Percentiles rank a stretch among this genome's conserved stretches.
Conservation (phyloP, 108 stramenopile species). For the Cyclotella kingstonii region DNA sequence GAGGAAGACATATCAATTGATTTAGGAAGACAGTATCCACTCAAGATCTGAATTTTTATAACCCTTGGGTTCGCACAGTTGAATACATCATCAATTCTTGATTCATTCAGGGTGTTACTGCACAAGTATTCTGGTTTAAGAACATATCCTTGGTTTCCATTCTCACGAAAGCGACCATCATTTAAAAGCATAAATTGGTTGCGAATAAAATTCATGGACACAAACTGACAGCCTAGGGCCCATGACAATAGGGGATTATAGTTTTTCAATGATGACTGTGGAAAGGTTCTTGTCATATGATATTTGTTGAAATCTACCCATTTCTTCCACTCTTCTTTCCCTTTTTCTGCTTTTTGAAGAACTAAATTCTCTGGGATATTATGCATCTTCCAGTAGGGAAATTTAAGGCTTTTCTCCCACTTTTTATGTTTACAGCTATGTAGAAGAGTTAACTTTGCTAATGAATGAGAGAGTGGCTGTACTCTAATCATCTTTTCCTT, state of each 20-base stretch:
- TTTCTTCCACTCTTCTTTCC: conserved; percentile 35
- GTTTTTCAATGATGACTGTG: conserved; percentile 63
- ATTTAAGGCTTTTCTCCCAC: conserved; percentile 67
- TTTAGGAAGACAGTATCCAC: conserved; percentile 72
- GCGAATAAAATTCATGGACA: conserved; percentile 86
- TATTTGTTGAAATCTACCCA: conserved; percentile 59
- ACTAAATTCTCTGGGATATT: conserved; percentile 56
- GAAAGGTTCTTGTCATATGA: conserved; percentile 84
- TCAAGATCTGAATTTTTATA: conserved; percentile 66
- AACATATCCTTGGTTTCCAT: conserved; percentile 94
- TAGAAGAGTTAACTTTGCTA: conserved; percentile 60
- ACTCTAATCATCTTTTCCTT: conserved; percentile 55
- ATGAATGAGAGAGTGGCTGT: conserved; percentile 47
- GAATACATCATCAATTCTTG: conserved; percentile 25
- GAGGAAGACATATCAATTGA: conserved; percentile 18
- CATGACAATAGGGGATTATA: conserved; percentile 84
- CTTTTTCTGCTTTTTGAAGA: conserved; percentile 33
- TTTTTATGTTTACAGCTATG: conserved; percentile 53
- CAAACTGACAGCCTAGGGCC: conserved; percentile 90
- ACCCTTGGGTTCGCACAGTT: conserved; percentile 33
- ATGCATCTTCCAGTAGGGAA: conserved; percentile 61
- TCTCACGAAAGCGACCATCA: conserved; percentile 88
- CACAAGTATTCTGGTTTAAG: conserved; percentile 80
- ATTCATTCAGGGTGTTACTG: conserved; percentile 15
- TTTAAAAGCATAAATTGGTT: conserved; percentile 82